Percentiles rank a stretch among this genome's conserved stretches.
Evolutionary conservation across 2,329 filamentous ascomycete genomes (phyloP).

Genomic region (Paecilomyces sp.): DNA sequence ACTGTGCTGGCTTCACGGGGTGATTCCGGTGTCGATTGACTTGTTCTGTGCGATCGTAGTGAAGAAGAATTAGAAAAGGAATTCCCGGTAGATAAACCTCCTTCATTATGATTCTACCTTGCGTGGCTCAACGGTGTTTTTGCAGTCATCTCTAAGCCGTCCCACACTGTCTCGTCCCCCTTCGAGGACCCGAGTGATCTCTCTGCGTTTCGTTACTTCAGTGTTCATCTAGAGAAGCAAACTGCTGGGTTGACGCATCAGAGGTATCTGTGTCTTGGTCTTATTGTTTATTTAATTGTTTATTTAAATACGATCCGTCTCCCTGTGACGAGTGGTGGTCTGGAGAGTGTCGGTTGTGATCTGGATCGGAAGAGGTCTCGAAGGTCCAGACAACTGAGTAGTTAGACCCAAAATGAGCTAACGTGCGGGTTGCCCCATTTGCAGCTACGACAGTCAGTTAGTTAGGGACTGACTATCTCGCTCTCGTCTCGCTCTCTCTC

Average conservation of each 20-base stretch:
- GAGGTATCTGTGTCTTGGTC: neutral
- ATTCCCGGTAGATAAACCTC: neutral
- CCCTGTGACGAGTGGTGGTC: neutral
- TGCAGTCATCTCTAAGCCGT: neutral
- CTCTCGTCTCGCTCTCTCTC: too few relatives aligned
- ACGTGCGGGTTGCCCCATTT: slow-evolving; percentile 3
- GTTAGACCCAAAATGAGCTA: slow-evolving; percentile 1
- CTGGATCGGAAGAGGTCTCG: neutral
- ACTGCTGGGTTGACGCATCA: neutral
- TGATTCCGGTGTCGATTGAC: too few relatives aligned
- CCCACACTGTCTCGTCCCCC: neutral
- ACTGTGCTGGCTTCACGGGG: too few relatives aligned
- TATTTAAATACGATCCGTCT: neutral
- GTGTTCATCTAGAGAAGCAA: neutral
- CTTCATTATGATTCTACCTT: neutral
- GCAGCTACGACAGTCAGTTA: neutral
- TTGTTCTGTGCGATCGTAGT: too few relatives aligned
- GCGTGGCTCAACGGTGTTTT: neutral
- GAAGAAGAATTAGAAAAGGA: too few relatives aligned
- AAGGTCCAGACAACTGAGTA: slow-evolving; percentile 1
- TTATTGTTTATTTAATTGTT: neutral
- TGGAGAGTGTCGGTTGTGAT: neutral
- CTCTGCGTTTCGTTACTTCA: neutral
- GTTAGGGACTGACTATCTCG: neutral
- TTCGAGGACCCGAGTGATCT: neutral